Evolutionary conservation across 495 filamentous ascomycete genomes (phyloP).

Genomic region (Penicillium odoratum): DNA sequence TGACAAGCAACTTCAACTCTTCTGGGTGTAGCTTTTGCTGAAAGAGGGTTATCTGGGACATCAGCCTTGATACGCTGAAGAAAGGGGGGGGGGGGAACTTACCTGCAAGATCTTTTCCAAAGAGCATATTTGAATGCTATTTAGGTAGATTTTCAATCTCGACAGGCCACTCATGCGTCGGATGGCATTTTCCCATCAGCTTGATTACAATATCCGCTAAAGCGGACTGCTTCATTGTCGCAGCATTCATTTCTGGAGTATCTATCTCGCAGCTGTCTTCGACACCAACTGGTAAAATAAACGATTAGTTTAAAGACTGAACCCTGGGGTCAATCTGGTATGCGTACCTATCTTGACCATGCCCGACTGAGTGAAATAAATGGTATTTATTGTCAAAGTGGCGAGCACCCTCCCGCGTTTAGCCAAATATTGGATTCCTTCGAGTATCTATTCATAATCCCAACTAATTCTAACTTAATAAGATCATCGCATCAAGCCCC

Average conservation of each 20-base stretch:
- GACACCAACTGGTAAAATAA: background rate
- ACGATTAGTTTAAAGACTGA: background rate
- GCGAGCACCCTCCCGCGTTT: conserved; percentile 10
- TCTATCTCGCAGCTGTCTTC: conserved; percentile 7
- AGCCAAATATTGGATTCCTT: conserved; percentile 5
- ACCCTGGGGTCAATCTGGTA: background rate
- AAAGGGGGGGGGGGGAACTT: background rate
- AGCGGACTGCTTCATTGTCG: conserved; percentile 7
- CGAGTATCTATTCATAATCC: conserved; percentile 2
- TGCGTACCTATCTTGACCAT: conserved; percentile 8
- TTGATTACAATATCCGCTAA: conserved; percentile 8
- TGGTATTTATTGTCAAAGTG: conserved; percentile 6
- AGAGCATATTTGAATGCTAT: background rate
- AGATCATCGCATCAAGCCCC: conserved; percentile 52
- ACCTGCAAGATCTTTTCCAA: background rate
- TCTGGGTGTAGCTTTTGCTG: background rate
- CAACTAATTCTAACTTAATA: background rate
- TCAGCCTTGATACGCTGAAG: background rate
- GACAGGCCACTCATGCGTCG: background rate
- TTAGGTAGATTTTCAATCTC: background rate
- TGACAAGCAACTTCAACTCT: background rate
- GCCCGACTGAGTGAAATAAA: conserved; percentile 12
- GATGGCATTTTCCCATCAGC: conserved; percentile 3
- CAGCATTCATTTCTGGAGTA: conserved; percentile 7
- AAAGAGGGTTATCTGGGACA: background rate